These are phyloP conservation scores for Ganoderma sinense DNA, from an alignment of 1,284 basidiomycete genomes.

Conservation along the genomic window DNA sequence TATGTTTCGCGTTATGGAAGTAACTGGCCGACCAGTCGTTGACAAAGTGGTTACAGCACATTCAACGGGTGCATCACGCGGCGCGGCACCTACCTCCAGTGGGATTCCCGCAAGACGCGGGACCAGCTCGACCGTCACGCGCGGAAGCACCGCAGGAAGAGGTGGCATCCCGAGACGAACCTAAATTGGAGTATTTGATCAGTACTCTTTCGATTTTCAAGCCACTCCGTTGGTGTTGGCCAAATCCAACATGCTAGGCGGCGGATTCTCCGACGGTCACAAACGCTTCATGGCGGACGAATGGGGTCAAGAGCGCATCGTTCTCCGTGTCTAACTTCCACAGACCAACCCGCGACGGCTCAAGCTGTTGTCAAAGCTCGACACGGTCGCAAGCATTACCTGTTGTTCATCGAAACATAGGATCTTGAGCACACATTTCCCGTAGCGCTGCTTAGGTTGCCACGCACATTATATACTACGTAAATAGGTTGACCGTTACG, in stretches of 20 bases:
- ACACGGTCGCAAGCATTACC: background rate
- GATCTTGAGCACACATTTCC: background rate
- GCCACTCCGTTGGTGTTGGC: background rate
- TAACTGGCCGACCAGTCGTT: background rate
- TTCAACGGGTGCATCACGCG: slow-evolving; percentile 15
- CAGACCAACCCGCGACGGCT: background rate
- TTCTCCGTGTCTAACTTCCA: background rate
- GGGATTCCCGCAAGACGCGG: slow-evolving; percentile 23
- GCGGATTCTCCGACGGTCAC: background rate
- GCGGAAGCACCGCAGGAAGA: slow-evolving; percentile 17
- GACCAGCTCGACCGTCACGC: slow-evolving; percentile 11
- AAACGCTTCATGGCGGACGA: background rate
- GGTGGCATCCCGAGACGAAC: background rate
- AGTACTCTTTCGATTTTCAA: background rate
- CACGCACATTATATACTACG: background rate
- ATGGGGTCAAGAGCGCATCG: background rate
- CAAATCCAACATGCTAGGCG: background rate
- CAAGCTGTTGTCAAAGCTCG: background rate
- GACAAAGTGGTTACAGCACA: slow-evolving; percentile 4
- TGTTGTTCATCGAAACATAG: background rate
- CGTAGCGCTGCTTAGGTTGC: background rate
- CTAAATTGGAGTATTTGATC: background rate
- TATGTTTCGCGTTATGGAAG: background rate
- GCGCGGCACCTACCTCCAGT: slow-evolving; percentile 5
- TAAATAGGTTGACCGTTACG: background rate